Conservation (phyloP, 345 rosid genomes). For the Bruguiera gymnorhiza region DNA sequence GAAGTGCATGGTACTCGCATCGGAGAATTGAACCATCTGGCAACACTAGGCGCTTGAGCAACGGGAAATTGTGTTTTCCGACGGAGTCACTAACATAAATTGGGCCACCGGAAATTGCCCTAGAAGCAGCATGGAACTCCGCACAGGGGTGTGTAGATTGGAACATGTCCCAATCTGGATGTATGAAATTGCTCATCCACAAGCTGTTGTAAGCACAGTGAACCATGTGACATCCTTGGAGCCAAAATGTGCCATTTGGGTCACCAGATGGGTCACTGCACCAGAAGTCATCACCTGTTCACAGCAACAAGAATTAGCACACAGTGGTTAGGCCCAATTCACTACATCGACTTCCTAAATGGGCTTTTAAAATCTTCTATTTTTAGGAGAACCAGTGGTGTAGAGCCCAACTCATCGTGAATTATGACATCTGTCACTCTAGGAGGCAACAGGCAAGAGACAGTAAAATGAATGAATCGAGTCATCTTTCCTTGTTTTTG, state of each 20-base stretch:
- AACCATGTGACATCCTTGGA: conserved; percentile 99
- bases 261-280: conserved; percentile 97
- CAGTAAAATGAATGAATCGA: no score
- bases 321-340: conserved; percentile 10
- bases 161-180: conserved; percentile 99
- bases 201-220: conserved; percentile 98
- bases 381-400: no score
- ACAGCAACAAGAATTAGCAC: background rate
- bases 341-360: no score
- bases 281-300: conserved; percentile 93
- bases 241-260: conserved; percentile 94
- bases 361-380: no score
- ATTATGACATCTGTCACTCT: no score
- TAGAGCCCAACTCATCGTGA: no score
- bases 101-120: conserved; percentile 94
- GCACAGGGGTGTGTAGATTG: conserved; percentile 96
- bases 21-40: conserved; percentile 82
- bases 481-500: no score
- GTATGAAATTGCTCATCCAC: conserved; percentile 99
- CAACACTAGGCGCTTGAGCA: conserved; percentile 66
- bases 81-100: conserved; percentile 79
- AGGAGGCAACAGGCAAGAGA: no score
- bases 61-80: conserved; percentile 71
- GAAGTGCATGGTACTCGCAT: conserved; percentile 83
- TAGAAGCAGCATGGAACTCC: conserved; percentile 91